These are phyloP conservation scores for Sugiyamaella neomexicana DNA, from an alignment of 1,139 yeast genomes.

Conservation along the genomic window DNA sequence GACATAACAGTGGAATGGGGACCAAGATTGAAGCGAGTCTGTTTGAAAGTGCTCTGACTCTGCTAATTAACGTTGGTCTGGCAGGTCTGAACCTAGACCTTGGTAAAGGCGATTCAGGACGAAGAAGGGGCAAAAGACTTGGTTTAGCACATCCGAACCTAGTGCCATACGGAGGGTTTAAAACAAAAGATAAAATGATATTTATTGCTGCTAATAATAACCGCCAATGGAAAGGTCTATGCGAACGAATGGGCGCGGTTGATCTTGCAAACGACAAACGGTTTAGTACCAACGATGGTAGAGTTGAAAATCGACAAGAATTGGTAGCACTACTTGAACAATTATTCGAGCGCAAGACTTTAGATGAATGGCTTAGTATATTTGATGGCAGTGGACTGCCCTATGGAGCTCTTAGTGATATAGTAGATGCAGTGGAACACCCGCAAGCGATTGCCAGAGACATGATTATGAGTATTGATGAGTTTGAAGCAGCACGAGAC, in stretches of 20 bases:
- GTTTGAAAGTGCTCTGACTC: slow-evolving; percentile 43
- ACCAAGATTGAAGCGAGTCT: slow-evolving; percentile 42
- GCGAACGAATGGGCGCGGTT: slow-evolving; percentile 36
- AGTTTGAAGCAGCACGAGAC: slow-evolving; percentile 38
- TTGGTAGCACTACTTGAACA: slow-evolving; percentile 36
- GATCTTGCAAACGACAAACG: slow-evolving; percentile 40
- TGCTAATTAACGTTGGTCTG: slow-evolving; percentile 43
- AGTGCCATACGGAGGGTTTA: slow-evolving; percentile 45
- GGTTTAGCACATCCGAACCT: slow-evolving; percentile 46
- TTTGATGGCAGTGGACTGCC: slow-evolving; percentile 41
- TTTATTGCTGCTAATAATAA: slow-evolving; percentile 47
- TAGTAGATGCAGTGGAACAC: slow-evolving; percentile 41
- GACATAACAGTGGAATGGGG: slow-evolving; percentile 39
- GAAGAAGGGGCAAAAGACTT: slow-evolving; percentile 31
- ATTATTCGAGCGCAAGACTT: slow-evolving; percentile 34
- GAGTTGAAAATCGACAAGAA: slow-evolving; percentile 40
- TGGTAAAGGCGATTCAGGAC: background rate
- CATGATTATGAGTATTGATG: slow-evolving; percentile 35
- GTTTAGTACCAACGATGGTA: slow-evolving; percentile 39
- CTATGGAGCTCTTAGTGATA: slow-evolving; percentile 44
- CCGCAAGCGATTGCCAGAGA: slow-evolving; percentile 42
- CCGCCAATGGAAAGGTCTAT: slow-evolving; percentile 37
- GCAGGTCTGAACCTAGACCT: slow-evolving; percentile 40
- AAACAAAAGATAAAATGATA: slow-evolving; percentile 38
- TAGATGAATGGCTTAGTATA: slow-evolving; percentile 40